A percentile compares a stretch with the other conserved stretches of the same genome.
These are phyloP conservation scores for Aurinia saxatilis DNA, from an alignment of 345 rosid species.

Conservation along the genomic window DNA sequence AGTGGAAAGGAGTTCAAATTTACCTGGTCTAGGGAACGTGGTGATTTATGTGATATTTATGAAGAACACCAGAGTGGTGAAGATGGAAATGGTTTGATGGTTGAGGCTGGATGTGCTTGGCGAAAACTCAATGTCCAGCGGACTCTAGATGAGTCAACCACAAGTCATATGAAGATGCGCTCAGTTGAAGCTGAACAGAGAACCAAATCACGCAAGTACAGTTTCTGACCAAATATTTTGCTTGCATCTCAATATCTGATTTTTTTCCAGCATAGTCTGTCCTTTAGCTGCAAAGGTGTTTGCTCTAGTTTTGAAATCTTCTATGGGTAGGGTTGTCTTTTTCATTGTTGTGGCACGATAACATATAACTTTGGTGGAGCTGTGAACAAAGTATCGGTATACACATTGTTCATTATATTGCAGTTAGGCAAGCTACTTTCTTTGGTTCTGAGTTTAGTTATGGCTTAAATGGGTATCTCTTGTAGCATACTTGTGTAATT, in stretches of 20 bases:
- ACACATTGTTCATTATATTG: conserved; percentile 7
- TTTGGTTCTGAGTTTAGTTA: neutral
- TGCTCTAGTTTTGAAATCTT: conserved; percentile 8
- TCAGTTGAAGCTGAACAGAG: conserved; percentile 94
- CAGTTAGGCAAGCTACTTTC: conserved; percentile 4
- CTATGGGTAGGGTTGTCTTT: conserved; percentile 12
- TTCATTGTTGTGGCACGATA: conserved; percentile 1
- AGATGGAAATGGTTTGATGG: conserved; percentile 75
- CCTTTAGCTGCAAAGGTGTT: conserved; percentile 13
- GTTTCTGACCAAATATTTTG: conserved; percentile 8
- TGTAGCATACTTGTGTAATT: neutral
- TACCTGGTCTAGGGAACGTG: conserved; percentile 82
- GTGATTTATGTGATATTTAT: conserved; percentile 84
- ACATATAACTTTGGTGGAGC: neutral
- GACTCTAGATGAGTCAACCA: conserved; percentile 81
- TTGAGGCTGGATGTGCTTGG: conserved; percentile 97
- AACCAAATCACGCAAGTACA: conserved; percentile 77
- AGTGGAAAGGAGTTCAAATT: conserved; percentile 93
- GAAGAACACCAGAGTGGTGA: conserved; percentile 73
- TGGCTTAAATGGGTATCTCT: conserved; percentile 1
- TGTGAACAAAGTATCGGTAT: conserved; percentile 10
- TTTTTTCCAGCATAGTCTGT: conserved; percentile 1
- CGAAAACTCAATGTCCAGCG: conserved; percentile 87
- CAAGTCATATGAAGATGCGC: conserved; percentile 83
- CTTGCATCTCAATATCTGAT: conserved; percentile 12